Conservation (phyloP, 768 basidiomycete species). For the Postia placenta region DNA sequence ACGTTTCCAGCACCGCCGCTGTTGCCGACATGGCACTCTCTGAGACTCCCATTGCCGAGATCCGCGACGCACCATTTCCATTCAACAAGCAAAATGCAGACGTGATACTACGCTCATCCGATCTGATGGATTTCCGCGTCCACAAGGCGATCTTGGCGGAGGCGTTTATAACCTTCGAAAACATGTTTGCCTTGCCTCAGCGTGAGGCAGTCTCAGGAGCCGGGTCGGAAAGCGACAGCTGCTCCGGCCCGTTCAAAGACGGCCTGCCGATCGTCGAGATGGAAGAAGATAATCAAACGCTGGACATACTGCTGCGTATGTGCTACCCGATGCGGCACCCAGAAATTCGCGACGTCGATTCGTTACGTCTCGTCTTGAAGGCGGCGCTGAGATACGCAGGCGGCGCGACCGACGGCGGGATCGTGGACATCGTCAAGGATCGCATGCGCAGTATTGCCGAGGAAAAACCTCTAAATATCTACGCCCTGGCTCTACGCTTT, state of each 20-base stretch:
- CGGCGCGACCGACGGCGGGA: not conserved
- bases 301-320: slow-evolving; percentile 1
- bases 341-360: not conserved
- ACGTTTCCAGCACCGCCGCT: too few species aligned
- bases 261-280: not conserved
- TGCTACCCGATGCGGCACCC: slow-evolving; percentile 7
- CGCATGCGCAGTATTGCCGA: not conserved
- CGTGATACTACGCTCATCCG: slow-evolving; percentile 13
- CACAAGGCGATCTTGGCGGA: slow-evolving; percentile 8
- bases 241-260: too few species aligned
- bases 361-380: not conserved
- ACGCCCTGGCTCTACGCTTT: not conserved
- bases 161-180: slow-evolving; percentile 11
- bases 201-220: not conserved
- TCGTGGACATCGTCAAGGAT: not conserved
- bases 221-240: not conserved
- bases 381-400: not conserved
- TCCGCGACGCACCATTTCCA: not conserved
- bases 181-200: slow-evolving; percentile 9
- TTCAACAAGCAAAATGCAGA: slow-evolving; percentile 10
- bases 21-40: too few species aligned
- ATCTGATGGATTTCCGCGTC: slow-evolving; percentile 13
- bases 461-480: not conserved
- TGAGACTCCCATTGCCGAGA: too few species aligned
- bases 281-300: not conserved